Percentiles rank a stretch among this genome's conserved stretches.
phyloP scores from a whole-genome alignment of 108 stramenopile genomes.

The Nitzschia palea region DNA sequence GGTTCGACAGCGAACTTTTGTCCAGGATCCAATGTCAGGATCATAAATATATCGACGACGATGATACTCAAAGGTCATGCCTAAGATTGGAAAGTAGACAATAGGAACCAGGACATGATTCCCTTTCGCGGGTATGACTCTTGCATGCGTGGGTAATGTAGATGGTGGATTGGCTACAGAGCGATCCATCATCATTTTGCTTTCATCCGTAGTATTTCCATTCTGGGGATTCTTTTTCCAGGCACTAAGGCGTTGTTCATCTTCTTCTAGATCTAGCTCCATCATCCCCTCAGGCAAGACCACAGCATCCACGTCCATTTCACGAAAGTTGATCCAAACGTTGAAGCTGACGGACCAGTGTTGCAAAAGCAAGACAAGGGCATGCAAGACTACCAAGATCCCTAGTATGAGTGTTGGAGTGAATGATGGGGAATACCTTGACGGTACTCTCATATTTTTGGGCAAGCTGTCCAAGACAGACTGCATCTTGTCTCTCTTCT shows the following conservation, averaged over 20 bases:
- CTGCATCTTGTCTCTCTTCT: constrained; percentile 75
- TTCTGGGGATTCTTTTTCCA: constrained; percentile 27
- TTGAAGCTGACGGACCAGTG: constrained; percentile 93
- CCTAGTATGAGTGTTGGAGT: constrained; percentile 74
- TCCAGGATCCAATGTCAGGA: constrained; percentile 48
- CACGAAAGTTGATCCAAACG: constrained; percentile 84
- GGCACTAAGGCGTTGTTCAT: constrained; percentile 11
- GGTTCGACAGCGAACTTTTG: constrained; percentile 87
- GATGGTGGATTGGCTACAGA: constrained; percentile 39
- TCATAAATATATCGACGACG: constrained; percentile 85
- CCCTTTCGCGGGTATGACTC: constrained; percentile 75
- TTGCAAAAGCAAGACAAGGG: constrained; percentile 87
- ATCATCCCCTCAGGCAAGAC: constrained; percentile 62
- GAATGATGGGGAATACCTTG: constrained; percentile 74
- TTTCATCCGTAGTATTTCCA: constrained; percentile 7
- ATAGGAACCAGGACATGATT: constrained; percentile 63
- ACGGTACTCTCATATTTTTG: constrained; percentile 80
- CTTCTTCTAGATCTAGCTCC: constrained; percentile 62
- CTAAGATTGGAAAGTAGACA: constrained; percentile 73
- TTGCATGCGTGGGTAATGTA: constrained; percentile 73
- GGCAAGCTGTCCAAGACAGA: constrained; percentile 74
- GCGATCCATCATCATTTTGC: constrained; percentile 18
- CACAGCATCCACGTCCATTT: constrained; percentile 44
- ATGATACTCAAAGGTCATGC: constrained; percentile 91
- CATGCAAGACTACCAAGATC: constrained; percentile 75